Evolutionary conservation across 2,329 filamentous ascomycete genomes (phyloP).

Genomic region (Dactylellina parvicollis): DNA sequence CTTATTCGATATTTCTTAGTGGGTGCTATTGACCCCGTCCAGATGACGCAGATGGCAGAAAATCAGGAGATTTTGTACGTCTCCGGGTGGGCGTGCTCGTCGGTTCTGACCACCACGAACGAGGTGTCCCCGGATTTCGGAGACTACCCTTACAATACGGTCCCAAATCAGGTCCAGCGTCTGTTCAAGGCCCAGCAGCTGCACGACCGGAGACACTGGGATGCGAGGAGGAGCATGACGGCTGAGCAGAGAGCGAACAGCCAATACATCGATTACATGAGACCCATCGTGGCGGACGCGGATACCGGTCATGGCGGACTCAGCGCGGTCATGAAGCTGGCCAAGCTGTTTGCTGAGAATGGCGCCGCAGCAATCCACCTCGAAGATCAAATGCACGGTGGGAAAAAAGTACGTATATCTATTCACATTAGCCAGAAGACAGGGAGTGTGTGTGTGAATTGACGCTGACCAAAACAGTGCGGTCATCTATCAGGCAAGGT

Average conservation of each 20-base stretch:
- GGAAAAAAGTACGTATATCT: conserved; percentile 73
- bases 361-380: conserved; percentile 96
- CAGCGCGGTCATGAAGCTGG: conserved; percentile 91
- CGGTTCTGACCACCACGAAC: conserved; percentile 90
- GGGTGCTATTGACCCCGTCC: conserved; percentile 97
- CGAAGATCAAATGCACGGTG: conserved; percentile 95
- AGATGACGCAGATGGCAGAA: conserved; percentile 98
- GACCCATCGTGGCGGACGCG: conserved; percentile 94
- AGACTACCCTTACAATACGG: conserved; percentile 98
- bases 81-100: conserved; percentile 97
- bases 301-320: conserved; percentile 95
- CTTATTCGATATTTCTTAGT: conserved; percentile 66
- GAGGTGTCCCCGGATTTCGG: conserved; percentile 98
- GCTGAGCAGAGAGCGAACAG: conserved; percentile 76
- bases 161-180: conserved; percentile 96
- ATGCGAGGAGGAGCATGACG: conserved; percentile 80
- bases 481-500: conserved; percentile 97
- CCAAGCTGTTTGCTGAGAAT: conserved; percentile 97
- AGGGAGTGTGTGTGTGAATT: not conserved
- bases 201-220: conserved; percentile 96
- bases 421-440: not conserved
- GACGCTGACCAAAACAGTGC: conserved; percentile 66
- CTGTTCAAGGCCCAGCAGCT: conserved; percentile 96
- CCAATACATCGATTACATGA: conserved; percentile 89
- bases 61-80: conserved; percentile 97